Percentiles rank a stretch among this genome's conserved stretches.
phyloP scores from a whole-genome alignment of 768 basidiomycete species.

The Leucosporidium scottii region DNA sequence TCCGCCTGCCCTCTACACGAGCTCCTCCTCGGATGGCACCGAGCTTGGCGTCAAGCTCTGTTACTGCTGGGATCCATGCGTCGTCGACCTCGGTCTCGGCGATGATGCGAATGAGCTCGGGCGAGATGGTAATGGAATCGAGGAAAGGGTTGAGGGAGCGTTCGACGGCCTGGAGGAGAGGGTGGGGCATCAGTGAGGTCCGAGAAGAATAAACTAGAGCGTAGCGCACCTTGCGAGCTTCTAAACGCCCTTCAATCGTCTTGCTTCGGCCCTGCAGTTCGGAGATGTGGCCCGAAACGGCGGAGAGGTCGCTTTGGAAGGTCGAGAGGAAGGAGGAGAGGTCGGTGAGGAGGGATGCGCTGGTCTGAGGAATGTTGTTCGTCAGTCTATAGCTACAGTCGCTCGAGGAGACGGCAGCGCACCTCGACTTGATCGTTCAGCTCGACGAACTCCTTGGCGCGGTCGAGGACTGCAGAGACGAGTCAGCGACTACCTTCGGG shows the following conservation, averaged over 20 bases:
- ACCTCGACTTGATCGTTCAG: conserved; percentile 90
- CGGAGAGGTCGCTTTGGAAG: conserved; percentile 87
- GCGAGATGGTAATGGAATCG: conserved; percentile 72
- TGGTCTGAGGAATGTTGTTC: conserved; percentile 54
- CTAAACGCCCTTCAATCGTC: conserved; percentile 78
- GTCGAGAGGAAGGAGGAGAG: conserved; percentile 87
- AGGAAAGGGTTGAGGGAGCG: conserved; percentile 75
- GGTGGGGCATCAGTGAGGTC: too few species aligned
- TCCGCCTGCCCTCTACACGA: conserved; percentile 78
- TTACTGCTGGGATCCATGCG: conserved; percentile 74
- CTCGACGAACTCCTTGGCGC: conserved; percentile 63
- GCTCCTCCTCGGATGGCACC: conserved; percentile 62
- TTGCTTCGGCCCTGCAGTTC: conserved; percentile 85
- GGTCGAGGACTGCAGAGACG: conserved; percentile 23
- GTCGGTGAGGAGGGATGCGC: conserved; percentile 73
- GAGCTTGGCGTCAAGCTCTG: conserved; percentile 71
- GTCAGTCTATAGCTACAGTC: background rate
- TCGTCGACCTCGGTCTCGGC: conserved; percentile 80
- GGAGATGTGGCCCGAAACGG: conserved; percentile 92
- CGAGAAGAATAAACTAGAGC: background rate
- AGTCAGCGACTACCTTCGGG: too few species aligned
- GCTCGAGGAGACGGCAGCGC: conserved; percentile 8
- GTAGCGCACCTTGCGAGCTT: conserved; percentile 66
- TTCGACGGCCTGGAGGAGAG: conserved; percentile 64
- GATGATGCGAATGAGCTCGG: conserved; percentile 63